phyloP scores from a whole-genome alignment of 352 stramenopile species.

The Phytopythium oedochilum region DNA sequence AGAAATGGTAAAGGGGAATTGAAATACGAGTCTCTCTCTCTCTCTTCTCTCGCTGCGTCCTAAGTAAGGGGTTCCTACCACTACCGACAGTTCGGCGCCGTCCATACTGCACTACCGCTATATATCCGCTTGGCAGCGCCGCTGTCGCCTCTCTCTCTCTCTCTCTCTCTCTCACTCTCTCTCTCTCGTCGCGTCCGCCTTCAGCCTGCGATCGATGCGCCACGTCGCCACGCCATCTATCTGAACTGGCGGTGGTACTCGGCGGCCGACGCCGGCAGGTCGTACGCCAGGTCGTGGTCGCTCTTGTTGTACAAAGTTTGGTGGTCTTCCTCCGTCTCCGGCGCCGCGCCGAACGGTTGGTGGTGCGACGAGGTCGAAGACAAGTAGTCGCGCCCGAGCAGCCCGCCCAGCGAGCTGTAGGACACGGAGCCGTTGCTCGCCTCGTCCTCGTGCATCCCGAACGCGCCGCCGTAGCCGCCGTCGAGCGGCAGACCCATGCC shows the following conservation, averaged over 20 bases:
- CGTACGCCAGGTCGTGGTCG: conserved; percentile 19
- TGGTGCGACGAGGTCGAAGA: conserved; percentile 25
- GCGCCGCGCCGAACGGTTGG: conserved; percentile 20
- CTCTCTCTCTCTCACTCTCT: too few species aligned
- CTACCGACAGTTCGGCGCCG: too few species aligned
- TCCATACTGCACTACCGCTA: too few species aligned
- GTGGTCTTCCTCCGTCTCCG: conserved; percentile 12
- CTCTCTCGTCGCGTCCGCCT: too few species aligned
- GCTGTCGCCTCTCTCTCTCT: too few species aligned
- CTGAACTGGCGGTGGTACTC: conserved; percentile 37
- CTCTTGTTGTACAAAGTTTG: conserved; percentile 1
- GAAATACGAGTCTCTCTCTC: too few species aligned
- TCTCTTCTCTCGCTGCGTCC: too few species aligned
- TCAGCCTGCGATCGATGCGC: too few species aligned
- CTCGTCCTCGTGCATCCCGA: conserved; percentile 27
- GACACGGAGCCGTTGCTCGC: conserved; percentile 13
- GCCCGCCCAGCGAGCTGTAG: conserved; percentile 59
- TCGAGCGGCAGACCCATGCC: conserved; percentile 35
- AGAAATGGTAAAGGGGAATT: too few species aligned
- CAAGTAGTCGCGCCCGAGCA: conserved; percentile 54
- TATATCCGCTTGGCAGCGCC: too few species aligned
- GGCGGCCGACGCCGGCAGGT: conserved; percentile 29
- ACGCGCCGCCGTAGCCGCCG: conserved; percentile 20
- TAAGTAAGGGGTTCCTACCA: too few species aligned
- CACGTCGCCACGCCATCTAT: too few species aligned